These are phyloP conservation scores for Cruciata laevipes DNA, from an alignment of 257 asterid species.

Conservation along the genomic window DNA sequence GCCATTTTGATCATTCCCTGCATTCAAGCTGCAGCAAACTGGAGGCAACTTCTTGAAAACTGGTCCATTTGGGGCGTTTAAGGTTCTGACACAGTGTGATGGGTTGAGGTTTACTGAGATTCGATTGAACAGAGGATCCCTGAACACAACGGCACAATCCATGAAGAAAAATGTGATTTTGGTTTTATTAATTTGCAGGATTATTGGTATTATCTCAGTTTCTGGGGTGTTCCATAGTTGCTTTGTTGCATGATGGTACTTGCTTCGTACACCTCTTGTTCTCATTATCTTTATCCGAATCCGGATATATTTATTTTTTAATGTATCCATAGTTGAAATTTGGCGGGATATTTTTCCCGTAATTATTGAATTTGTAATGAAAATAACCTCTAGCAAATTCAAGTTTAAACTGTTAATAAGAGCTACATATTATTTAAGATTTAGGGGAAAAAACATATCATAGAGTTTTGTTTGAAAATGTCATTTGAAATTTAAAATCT, in stretches of 20 bases:
- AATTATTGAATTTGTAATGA: too few relatives aligned
- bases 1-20: constrained; percentile 27
- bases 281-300: constrained; percentile 14
- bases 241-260: constrained; percentile 4
- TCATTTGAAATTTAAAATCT: too few relatives aligned
- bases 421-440: too few relatives aligned
- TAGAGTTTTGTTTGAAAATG: too few relatives aligned
- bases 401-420: too few relatives aligned
- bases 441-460: too few relatives aligned
- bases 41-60: constrained; percentile 19
- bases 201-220: not conserved
- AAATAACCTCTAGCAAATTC: too few relatives aligned
- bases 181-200: not conserved
- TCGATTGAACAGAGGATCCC: constrained; percentile 29
- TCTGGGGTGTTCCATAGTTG: not conserved
- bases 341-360: not conserved
- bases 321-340: not conserved
- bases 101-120: constrained; percentile 20
- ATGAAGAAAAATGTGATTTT: constrained; percentile 8
- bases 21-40: constrained; percentile 21
- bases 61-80: constrained; percentile 13
- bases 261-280: constrained; percentile 20
- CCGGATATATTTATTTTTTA: not conserved
- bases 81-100: constrained; percentile 11
- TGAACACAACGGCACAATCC: constrained; percentile 39